A percentile compares a stretch with the other conserved stretches of the same genome.
Evolutionary conservation across 164 flowering plant species (phyloP).

Genomic region (Berberis vulgaris): DNA sequence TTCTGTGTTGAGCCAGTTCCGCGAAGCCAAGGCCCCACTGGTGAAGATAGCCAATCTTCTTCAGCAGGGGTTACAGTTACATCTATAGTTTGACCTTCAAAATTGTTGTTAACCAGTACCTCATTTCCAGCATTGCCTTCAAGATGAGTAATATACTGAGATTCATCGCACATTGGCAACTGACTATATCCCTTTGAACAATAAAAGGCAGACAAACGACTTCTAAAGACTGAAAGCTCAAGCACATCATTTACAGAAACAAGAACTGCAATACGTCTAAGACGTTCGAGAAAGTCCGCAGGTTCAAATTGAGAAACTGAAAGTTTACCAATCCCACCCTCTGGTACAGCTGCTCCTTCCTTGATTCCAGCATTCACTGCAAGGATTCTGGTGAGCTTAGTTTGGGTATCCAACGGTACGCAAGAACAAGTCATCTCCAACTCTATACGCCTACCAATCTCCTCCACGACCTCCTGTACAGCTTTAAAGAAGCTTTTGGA

Average conservation of each 20-base stretch:
- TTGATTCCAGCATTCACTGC: constrained; percentile 12
- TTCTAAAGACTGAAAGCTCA: constrained; percentile 31
- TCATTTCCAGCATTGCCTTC: constrained; percentile 20
- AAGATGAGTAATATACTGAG: constrained; percentile 15
- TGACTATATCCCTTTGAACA: constrained; percentile 31
- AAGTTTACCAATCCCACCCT: constrained; percentile 17
- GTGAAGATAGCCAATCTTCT: constrained; percentile 30
- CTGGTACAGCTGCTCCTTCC: constrained; percentile 24
- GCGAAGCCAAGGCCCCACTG: constrained; percentile 6
- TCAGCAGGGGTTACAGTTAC: constrained; percentile 14
- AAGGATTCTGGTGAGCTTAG: not conserved
- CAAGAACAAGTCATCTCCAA: constrained; percentile 48
- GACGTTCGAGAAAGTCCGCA: constrained; percentile 22
- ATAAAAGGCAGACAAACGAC: constrained; percentile 44
- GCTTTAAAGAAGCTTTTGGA: constrained; percentile 41
- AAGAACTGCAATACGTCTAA: constrained; percentile 31
- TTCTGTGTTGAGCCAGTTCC: constrained; percentile 4
- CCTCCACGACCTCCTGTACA: constrained; percentile 39
- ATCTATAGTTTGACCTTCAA: constrained; percentile 10
- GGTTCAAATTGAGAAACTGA: constrained; percentile 36
- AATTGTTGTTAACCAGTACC: not conserved
- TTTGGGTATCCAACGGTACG: constrained; percentile 17
- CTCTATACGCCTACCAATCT: constrained; percentile 43
- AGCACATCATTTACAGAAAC: constrained; percentile 26
- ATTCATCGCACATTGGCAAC: constrained; percentile 34